phyloP scores from a whole-genome alignment of 768 basidiomycete genomes.

The Krasilnikovozyma curviuscula region DNA sequence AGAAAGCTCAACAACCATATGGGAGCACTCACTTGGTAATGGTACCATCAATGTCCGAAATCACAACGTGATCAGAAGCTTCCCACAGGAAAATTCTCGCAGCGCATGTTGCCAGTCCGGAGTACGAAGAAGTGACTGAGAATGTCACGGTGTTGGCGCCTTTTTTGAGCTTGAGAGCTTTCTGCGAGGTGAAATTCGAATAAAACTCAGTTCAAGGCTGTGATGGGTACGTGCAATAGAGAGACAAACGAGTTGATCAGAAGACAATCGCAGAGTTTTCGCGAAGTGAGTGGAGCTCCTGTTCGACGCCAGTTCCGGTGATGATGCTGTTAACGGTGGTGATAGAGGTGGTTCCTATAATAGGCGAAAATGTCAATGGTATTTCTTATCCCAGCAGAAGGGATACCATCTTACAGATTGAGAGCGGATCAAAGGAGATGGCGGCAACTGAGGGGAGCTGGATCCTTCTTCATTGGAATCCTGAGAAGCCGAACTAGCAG shows the following conservation, averaged over 20 bases:
- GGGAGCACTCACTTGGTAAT: slow-evolving; percentile 87
- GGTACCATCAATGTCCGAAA: slow-evolving; percentile 96
- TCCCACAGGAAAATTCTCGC: slow-evolving; percentile 95
- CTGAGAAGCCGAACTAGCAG: not conserved
- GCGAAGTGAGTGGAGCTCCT: slow-evolving; percentile 54
- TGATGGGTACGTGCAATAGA: not conserved
- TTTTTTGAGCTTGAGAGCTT: slow-evolving; percentile 60
- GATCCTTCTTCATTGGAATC: not conserved
- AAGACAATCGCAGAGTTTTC: slow-evolving; percentile 80
- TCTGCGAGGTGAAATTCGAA: slow-evolving; percentile 31
- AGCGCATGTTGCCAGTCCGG: slow-evolving; percentile 59
- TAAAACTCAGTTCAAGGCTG: not conserved
- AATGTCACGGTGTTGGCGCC: slow-evolving; percentile 87
- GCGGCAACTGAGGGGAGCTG: not conserved
- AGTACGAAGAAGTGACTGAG: slow-evolving; percentile 57
- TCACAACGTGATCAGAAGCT: slow-evolving; percentile 66
- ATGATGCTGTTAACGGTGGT: not conserved
- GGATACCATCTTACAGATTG: not conserved
- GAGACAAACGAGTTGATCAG: slow-evolving; percentile 65
- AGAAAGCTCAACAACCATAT: too few species aligned
- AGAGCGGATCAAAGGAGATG: not conserved
- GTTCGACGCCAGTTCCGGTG: slow-evolving; percentile 8
- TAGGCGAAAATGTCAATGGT: not conserved
- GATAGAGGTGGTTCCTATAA: slow-evolving; percentile 2
- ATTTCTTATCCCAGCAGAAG: not conserved